Percentiles rank a stretch among this genome's conserved stretches.
phyloP scores from a whole-genome alignment of 495 filamentous ascomycete genomes.

The Aspergillus nidulans region DNA sequence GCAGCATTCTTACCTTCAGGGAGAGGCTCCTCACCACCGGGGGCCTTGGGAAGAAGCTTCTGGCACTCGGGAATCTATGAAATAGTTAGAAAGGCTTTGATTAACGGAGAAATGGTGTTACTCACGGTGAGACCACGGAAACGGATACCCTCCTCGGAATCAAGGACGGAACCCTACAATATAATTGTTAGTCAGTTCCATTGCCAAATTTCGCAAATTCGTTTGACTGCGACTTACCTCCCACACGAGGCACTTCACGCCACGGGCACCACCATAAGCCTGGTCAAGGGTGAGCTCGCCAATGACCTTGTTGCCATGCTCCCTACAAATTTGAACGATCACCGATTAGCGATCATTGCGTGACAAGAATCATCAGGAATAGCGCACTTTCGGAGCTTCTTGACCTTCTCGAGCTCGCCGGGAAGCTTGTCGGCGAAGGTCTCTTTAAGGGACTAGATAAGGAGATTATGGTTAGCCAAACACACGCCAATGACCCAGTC shows the following conservation, averaged over 20 bases:
- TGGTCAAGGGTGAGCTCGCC: slow-evolving; percentile 99
- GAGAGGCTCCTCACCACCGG: slow-evolving; percentile 91
- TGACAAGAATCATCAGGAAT: neutral
- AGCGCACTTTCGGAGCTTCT: slow-evolving; percentile 88
- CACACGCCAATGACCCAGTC: neutral
- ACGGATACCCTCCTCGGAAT: slow-evolving; percentile 97
- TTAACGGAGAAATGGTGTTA: slow-evolving; percentile 1
- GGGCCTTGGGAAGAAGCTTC: slow-evolving; percentile 91
- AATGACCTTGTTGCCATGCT: slow-evolving; percentile 88
- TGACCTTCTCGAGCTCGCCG: slow-evolving; percentile 97
- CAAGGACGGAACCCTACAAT: slow-evolving; percentile 81
- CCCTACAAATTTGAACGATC: slow-evolving; percentile 48
- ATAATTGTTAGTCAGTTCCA: slow-evolving; percentile 10
- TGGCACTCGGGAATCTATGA: slow-evolving; percentile 94
- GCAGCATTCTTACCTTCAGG: slow-evolving; percentile 68
- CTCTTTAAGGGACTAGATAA: slow-evolving; percentile 84
- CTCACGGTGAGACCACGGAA: slow-evolving; percentile 91
- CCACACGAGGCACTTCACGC: slow-evolving; percentile 97
- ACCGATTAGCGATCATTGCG: slow-evolving; percentile 20
- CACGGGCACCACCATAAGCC: slow-evolving; percentile 97
- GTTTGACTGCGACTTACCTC: slow-evolving; percentile 56
- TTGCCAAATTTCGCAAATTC: neutral
- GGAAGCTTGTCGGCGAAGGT: slow-evolving; percentile 94
- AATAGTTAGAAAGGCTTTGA: slow-evolving; percentile 17
- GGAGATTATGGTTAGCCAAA: neutral